A percentile compares a stretch with the other conserved stretches of the same genome.
Evolutionary conservation across 768 basidiomycete genomes (phyloP).

Genomic region (Phaffia tasmanica): DNA sequence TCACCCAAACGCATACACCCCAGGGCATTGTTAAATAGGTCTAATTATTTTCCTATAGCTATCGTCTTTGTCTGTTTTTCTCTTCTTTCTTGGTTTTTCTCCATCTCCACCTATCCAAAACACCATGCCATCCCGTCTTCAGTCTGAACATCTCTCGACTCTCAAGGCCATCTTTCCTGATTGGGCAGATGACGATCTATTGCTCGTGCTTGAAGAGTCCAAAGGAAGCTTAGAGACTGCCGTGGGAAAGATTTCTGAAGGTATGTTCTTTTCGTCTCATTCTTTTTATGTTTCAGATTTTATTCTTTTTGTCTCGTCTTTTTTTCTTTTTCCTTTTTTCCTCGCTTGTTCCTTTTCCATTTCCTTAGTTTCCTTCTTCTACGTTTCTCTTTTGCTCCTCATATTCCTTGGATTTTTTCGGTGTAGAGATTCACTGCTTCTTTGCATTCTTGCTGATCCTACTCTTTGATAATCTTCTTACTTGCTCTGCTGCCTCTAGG

Average conservation of each 20-base stretch:
- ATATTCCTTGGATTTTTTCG: background rate
- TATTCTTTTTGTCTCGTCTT: background rate
- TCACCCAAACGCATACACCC: no score
- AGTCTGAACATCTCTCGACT: conserved; percentile 33
- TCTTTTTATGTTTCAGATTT: no score
- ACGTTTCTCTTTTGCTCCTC: background rate
- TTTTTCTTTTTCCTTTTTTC: background rate
- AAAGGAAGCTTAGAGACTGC: conserved; percentile 38
- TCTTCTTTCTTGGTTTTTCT: background rate
- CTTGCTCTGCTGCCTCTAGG: conserved; percentile 27
- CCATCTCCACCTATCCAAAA: conserved; percentile 1
- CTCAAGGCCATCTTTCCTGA: conserved; percentile 37
- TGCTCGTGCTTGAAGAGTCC: conserved; percentile 35
- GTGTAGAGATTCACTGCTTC: background rate
- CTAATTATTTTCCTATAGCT: no score
- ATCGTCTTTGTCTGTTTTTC: background rate
- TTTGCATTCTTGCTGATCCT: background rate
- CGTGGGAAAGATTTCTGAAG: conserved; percentile 37
- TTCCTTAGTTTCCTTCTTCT: background rate
- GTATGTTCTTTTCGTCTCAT: conserved; percentile 27
- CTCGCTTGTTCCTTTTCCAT: background rate
- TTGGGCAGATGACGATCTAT: conserved; percentile 38
- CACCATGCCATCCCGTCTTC: conserved; percentile 3
- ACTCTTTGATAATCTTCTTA: background rate
- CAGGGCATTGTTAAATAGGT: no score